phyloP scores from a whole-genome alignment of 2,329 filamentous ascomycete genomes.

The Geoglossum cookeanum region DNA sequence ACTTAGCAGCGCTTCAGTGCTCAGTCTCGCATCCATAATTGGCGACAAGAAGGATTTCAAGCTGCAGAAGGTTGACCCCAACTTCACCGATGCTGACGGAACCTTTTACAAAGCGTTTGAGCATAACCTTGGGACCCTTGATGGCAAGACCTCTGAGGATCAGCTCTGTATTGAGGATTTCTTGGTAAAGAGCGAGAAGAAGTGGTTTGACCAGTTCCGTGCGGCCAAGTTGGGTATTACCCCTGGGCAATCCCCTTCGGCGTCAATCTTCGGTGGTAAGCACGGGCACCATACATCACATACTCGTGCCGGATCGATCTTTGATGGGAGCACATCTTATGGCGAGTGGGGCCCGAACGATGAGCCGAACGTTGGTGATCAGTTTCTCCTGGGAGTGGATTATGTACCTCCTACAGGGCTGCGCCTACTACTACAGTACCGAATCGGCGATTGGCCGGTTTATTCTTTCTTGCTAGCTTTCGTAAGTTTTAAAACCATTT shows the following conservation, averaged over 20 bases:
- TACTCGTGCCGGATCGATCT: background rate
- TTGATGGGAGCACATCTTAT: background rate
- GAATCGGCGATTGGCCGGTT: conserved; percentile 43
- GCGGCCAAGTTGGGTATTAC: conserved; percentile 14
- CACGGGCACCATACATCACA: background rate
- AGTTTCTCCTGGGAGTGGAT: conserved; percentile 36
- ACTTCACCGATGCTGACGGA: conserved; percentile 45
- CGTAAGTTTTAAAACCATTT: background rate
- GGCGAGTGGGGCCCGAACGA: conserved; percentile 8
- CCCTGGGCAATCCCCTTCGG: conserved; percentile 16
- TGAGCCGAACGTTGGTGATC: conserved; percentile 21
- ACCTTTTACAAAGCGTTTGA: conserved; percentile 41
- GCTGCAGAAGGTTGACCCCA: conserved; percentile 46
- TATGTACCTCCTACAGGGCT: conserved; percentile 38
- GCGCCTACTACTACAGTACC: conserved; percentile 34
- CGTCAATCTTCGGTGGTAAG: conserved; percentile 20
- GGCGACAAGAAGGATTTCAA: conserved; percentile 42
- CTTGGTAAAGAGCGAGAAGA: conserved; percentile 44
- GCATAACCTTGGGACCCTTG: conserved; percentile 35
- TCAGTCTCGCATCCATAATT: conserved; percentile 35
- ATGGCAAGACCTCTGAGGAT: conserved; percentile 35
- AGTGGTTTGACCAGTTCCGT: conserved; percentile 42
- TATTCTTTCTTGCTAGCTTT: conserved; percentile 29
- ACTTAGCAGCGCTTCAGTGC: background rate
- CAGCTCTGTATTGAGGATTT: conserved; percentile 46